phyloP scores from a whole-genome alignment of 768 basidiomycete species.

The Holtermanniella nyarrowii region DNA sequence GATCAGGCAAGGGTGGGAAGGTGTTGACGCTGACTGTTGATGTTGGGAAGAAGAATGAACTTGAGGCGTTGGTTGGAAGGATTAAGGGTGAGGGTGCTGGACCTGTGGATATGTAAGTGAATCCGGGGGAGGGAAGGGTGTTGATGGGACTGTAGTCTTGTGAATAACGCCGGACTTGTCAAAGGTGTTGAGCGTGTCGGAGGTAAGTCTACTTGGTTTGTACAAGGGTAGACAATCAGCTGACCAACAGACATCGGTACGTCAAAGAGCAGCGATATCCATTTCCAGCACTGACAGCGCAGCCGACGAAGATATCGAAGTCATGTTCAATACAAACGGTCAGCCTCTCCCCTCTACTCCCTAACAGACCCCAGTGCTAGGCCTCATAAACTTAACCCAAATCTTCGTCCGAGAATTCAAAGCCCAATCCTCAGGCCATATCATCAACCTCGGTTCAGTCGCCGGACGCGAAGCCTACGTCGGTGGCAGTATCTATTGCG shows the following conservation, averaged over 20 bases:
- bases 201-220: slow-evolving; percentile 25
- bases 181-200: slow-evolving; percentile 80
- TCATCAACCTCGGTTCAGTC: slow-evolving; percentile 92
- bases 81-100: slow-evolving; percentile 57
- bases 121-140: neutral
- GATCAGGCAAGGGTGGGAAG: slow-evolving; percentile 63
- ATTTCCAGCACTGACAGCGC: slow-evolving; percentile 42
- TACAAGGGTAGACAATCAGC: neutral
- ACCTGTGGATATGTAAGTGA: slow-evolving; percentile 64
- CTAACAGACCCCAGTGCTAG: slow-evolving; percentile 19
- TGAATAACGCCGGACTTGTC: slow-evolving; percentile 82
- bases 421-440: slow-evolving; percentile 44
- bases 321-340: slow-evolving; percentile 61
- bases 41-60: slow-evolving; percentile 63
- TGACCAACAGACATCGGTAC: slow-evolving; percentile 11
- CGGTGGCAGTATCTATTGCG: slow-evolving; percentile 86
- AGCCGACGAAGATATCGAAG: slow-evolving; percentile 63
- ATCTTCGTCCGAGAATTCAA: slow-evolving; percentile 37
- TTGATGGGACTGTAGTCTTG: slow-evolving; percentile 39
- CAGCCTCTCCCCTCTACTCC: neutral
- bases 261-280: neutral
- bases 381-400: slow-evolving; percentile 39
- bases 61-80: slow-evolving; percentile 59
- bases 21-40: slow-evolving; percentile 66
- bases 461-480: slow-evolving; percentile 80